These are phyloP conservation scores for Inonotus hispidus DNA, from an alignment of 1,284 basidiomycete genomes.

Conservation along the genomic window DNA sequence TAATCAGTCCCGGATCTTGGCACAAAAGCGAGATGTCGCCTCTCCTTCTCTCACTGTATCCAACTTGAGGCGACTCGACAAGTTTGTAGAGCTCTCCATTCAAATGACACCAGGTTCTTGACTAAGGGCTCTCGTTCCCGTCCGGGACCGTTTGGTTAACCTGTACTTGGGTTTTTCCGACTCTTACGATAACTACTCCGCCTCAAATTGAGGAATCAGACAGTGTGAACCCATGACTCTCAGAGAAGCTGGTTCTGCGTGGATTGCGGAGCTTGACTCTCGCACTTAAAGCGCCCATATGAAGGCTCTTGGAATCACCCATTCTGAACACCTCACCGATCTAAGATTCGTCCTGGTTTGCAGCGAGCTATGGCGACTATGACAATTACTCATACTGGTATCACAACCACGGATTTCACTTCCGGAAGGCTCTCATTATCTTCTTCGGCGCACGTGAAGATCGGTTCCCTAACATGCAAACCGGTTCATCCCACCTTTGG, in stretches of 20 bases:
- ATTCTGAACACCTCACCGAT: neutral
- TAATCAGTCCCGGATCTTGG: too few species aligned
- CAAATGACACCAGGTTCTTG: neutral
- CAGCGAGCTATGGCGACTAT: neutral
- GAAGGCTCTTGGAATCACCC: neutral
- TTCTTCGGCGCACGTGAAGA: conserved; percentile 10
- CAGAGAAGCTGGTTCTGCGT: neutral
- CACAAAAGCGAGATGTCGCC: too few species aligned
- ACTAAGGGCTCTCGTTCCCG: neutral
- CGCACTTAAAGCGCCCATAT: neutral
- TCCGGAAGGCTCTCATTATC: neutral
- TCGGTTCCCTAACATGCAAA: conserved; percentile 21
- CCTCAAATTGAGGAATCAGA: neutral
- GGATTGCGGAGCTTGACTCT: neutral
- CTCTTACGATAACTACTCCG: neutral
- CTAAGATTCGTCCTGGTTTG: neutral
- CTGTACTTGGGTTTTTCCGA: neutral
- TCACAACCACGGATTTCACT: neutral
- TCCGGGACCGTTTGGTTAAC: too few species aligned
- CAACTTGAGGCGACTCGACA: too few species aligned
- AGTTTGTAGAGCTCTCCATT: too few species aligned
- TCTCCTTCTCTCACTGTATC: too few species aligned
- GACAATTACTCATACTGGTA: neutral
- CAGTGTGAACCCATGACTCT: neutral
- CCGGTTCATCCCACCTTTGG: conserved; percentile 23